Evolutionary conservation across 768 basidiomycete genomes (phyloP), one percentile per base, ranked within the genome.

Genomic region (Rossbeevera mucosa): DNA sequence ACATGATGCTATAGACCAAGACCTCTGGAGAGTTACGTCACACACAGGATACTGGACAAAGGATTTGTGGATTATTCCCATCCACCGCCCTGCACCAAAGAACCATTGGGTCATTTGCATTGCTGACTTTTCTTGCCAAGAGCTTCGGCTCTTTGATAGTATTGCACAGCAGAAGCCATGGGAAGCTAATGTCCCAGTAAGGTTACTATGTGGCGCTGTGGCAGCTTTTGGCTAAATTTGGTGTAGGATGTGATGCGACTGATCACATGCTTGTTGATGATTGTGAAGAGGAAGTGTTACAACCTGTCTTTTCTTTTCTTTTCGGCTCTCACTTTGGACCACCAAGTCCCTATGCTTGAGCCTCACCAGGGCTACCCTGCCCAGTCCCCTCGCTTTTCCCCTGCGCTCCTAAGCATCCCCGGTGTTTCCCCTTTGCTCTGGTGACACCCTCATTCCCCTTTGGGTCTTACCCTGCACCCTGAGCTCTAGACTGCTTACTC

Each of bases 21-120:
- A 28, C 0, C 12, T 73, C 0, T 73, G 71, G 69, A 42, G 51
- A 3, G 28, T 25, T 12, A 43, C n/a, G 11, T 36, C 31, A 4
- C 4, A 7, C 8, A 50, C 42, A 24, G 44, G 22, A 16, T 76
- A 64, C 47, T 74, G 72, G 72, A 13, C 9, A 0, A 70, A 67
- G 44, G 42, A 57, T 12, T 5, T 59, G 0, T 76, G 74, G 73
- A 68, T 75, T 7, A 33, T 76, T 8, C 75, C 72, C 0, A 70
- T 76, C 16, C 72, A 76, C 44, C 51, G 62, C 1, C 31, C 52
- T 14, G 54, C 40, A 0, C 53, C 56, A 2, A 47, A 59, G 1
- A 26, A 36, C 42, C 72, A 76, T 47, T 74, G 72, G 70, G 71
- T 74, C 0, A 28, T 73, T 2, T 66, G 64, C 11, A 43, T 65